These are phyloP conservation scores for Saccharomyces hybrid DNA, from an alignment of 1,139 yeast genomes.

Conservation along the genomic window DNA sequence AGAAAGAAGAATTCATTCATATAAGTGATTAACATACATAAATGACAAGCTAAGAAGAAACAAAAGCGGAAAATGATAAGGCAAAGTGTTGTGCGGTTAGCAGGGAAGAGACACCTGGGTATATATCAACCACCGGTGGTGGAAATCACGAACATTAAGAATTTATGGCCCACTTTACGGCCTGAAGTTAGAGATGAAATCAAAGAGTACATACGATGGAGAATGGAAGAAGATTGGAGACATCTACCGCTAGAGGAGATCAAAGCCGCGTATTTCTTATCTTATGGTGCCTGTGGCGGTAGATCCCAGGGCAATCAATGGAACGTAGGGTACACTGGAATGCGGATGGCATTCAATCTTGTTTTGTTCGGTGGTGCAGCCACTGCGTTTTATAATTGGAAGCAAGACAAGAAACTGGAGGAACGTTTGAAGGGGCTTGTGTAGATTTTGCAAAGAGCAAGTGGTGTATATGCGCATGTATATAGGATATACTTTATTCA, in stretches of 20 bases:
- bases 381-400: slow-evolving; percentile 18
- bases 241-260: slow-evolving; percentile 32
- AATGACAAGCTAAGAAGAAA: background rate
- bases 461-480: too few relatives aligned
- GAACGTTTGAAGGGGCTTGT: slow-evolving; percentile 5
- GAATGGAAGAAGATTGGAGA: slow-evolving; percentile 38
- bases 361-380: slow-evolving; percentile 21
- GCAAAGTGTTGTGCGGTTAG: background rate
- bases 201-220: slow-evolving; percentile 38
- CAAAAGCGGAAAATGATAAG: background rate
- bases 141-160: slow-evolving; percentile 9
- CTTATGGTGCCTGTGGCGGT: slow-evolving; percentile 28
- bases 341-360: slow-evolving; percentile 21
- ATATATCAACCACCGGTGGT: slow-evolving; percentile 24
- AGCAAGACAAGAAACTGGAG: slow-evolving; percentile 14
- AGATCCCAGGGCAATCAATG: slow-evolving; percentile 14
- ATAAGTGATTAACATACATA: too few relatives aligned
- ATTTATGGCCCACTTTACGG: slow-evolving; percentile 35
- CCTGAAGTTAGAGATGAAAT: slow-evolving; percentile 38
- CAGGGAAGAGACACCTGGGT: background rate
- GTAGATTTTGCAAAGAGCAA: background rate
- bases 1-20: background rate
- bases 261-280: slow-evolving; percentile 31
- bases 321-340: slow-evolving; percentile 15
- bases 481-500: too few relatives aligned